Evolutionary conservation across 106 monocot species (phyloP), one percentile per base, ranked within the genome.

Genomic region (Chionographis japonica): DNA sequence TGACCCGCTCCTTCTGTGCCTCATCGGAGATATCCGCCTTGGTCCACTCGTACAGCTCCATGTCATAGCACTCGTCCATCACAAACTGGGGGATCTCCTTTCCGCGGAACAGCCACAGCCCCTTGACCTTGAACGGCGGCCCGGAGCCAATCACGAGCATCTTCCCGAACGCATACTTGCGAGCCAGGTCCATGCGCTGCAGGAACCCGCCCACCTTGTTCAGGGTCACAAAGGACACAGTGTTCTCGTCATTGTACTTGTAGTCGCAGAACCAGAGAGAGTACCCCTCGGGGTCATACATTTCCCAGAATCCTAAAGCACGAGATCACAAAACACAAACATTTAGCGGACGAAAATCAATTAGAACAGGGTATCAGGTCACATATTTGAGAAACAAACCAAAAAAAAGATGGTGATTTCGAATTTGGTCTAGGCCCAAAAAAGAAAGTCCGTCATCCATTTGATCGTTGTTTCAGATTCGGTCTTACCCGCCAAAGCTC

Each of bases 151-250:
- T 87, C 12, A 87, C 72, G 36, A 87, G 87, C 87, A 83, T 87
- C 83, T 87, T 87, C 5, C 87, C 87, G 46, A 87, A 87, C 2
- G 87, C 83, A 40, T 83, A 87, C 73, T 87, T 87, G 70, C 83
- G 87, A 58, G 65, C 77, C 4, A 87, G 74, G 51, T 87, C 87
- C 87, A 83, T 83, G 8, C 87, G 77, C 71, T 87, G 87, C 77
- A 83, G 71, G 68, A 87, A 87, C 3, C 87, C 83, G n/a, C 87
- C 41, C 0, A 87, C 83, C 74, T 87, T 87, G 77, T 83, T 87
- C 52, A 87, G 11, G 49, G 87, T 87, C 12, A 87, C 87, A 50
- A 80, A 87, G 0, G 87, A 87, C 10, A 87, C 87, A 0, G 77
- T 87, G 71, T 83, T 87, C 80, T 87, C 87, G 12, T 83, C 83